Conservation (phyloP, 176 grass and related monocot genomes). For the Oryza coarctata region DNA sequence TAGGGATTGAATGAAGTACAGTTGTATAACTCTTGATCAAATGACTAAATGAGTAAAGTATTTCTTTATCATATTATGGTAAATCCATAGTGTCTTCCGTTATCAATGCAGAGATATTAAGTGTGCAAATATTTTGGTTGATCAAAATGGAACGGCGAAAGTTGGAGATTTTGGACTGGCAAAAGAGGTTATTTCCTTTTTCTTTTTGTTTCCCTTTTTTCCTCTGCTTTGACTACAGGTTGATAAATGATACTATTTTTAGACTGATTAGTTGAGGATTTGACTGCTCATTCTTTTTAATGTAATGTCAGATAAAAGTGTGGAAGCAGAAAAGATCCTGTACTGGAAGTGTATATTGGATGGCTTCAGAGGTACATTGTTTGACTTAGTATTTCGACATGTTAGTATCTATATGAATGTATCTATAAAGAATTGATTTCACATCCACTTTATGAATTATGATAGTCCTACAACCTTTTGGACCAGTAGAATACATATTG, state of each 20-base stretch:
- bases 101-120: conserved; percentile 59
- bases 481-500: background rate
- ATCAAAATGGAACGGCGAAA: conserved; percentile 54
- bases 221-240: background rate
- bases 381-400: background rate
- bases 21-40: no score
- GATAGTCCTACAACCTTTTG: background rate
- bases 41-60: background rate
- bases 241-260: background rate
- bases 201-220: background rate
- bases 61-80: background rate
- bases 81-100: background rate
- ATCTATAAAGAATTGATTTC: background rate
- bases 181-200: conserved; percentile 37
- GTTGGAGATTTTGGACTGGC: conserved; percentile 68
- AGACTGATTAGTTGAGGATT: background rate
- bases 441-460: no score
- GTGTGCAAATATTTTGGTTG: conserved; percentile 73
- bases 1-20: background rate
- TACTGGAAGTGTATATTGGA: conserved; percentile 63
- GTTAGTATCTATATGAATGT: background rate
- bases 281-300: background rate
- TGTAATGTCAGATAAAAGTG: conserved; percentile 44
- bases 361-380: conserved; percentile 53
- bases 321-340: conserved; percentile 52